Evolutionary conservation across 208 protist species (phyloP).

Genomic region (Trypanosoma scelopori): DNA sequence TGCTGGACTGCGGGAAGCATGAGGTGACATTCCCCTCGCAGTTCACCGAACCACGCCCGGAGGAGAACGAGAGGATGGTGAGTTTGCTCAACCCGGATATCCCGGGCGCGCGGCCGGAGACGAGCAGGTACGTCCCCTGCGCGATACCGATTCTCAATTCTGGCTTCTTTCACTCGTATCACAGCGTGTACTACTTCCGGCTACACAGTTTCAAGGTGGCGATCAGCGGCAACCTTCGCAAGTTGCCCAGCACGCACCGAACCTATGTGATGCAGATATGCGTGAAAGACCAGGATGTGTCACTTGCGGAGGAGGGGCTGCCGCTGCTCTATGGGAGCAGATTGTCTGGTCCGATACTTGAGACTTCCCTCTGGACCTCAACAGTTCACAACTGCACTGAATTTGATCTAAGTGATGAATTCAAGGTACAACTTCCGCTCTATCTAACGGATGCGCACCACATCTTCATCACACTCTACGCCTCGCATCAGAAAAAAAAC

Average conservation of each 20-base stretch:
- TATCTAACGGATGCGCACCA: constrained; percentile 80
- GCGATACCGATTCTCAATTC: constrained; percentile 83
- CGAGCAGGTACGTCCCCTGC: constrained; percentile 73
- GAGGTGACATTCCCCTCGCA: constrained; percentile 73
- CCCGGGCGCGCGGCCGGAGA: constrained; percentile 49
- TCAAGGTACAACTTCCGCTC: constrained; percentile 88
- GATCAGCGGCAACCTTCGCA: constrained; percentile 54
- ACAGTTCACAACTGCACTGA: constrained; percentile 58
- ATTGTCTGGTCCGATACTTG: constrained; percentile 65
- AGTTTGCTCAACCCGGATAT: constrained; percentile 71
- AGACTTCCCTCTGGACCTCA: constrained; percentile 64
- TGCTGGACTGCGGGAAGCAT: constrained; percentile 60
- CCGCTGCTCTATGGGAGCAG: constrained; percentile 78
- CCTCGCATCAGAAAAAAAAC: constrained; percentile 54
- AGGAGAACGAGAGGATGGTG: constrained; percentile 85
- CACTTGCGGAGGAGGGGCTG: constrained; percentile 61
- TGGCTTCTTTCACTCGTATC: constrained; percentile 85
- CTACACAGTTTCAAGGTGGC: constrained; percentile 58
- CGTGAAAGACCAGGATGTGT: constrained; percentile 76
- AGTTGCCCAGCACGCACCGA: constrained; percentile 64
- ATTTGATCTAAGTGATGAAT: constrained; percentile 74
- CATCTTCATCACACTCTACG: constrained; percentile 87
- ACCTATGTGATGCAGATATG: constrained; percentile 81
- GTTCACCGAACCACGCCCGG: constrained; percentile 36
- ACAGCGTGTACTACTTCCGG: constrained; percentile 86